Conservation (phyloP, 225 moss, liverwort and hornwort species). For the Straminergon stramineum region DNA sequence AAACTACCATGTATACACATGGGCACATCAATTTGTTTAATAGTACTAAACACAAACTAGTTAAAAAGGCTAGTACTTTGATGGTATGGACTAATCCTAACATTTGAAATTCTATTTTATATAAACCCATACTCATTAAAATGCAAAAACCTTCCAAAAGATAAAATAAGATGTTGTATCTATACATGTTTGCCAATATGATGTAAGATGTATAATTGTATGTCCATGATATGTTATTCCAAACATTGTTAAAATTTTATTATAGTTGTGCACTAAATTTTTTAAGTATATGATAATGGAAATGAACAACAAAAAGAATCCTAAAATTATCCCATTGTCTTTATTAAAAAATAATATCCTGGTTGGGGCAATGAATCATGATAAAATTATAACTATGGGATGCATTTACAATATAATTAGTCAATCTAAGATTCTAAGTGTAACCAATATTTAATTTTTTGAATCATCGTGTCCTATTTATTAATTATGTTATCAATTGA, state of each 20-base stretch:
- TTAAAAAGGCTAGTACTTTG: too few species aligned
- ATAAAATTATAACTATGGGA: neutral
- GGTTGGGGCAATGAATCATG: neutral
- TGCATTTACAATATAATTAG: neutral
- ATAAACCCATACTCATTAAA: too few species aligned
- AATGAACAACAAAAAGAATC: neutral
- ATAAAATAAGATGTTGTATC: neutral
- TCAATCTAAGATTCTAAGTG: neutral
- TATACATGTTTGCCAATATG: neutral
- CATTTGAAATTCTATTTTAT: too few species aligned
- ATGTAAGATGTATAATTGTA: neutral
- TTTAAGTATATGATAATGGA: too few species aligned
- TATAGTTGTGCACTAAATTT: too few species aligned
- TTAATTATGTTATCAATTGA: too few species aligned
- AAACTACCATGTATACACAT: neutral
- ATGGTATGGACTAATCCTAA: too few species aligned
- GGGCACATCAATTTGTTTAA: neutral
- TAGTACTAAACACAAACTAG: neutral
- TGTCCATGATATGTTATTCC: neutral
- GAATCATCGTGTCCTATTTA: neutral
- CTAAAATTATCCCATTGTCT: neutral
- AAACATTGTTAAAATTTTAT: too few species aligned
- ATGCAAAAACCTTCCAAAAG: too few species aligned
- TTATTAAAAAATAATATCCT: neutral
- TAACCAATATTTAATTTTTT: neutral